phyloP scores from a whole-genome alignment of 495 filamentous ascomycete species.

The Lasiosphaeria ovina region DNA sequence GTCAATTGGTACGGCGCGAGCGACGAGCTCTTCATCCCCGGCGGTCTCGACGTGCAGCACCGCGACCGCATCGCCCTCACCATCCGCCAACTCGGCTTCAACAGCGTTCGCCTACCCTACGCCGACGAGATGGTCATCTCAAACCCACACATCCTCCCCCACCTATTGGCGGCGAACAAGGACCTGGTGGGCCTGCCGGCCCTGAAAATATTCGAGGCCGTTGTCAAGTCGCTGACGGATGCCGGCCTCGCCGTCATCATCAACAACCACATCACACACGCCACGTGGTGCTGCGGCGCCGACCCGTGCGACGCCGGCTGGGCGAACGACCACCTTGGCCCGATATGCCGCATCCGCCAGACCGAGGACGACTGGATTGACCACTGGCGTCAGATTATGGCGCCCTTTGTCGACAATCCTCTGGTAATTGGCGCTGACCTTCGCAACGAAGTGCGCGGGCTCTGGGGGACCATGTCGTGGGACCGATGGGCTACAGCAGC shows the following conservation, averaged over 20 bases:
- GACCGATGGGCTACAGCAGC: constrained; percentile 56
- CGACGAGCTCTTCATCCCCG: constrained; percentile 58
- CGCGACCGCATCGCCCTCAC: constrained; percentile 52
- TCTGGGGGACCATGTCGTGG: constrained; percentile 64
- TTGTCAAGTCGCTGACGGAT: constrained; percentile 53
- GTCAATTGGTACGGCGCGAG: constrained; percentile 66
- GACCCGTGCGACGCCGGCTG: constrained; percentile 60
- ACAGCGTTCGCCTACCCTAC: constrained; percentile 62
- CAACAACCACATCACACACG: constrained; percentile 62
- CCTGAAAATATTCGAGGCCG: constrained; percentile 53
- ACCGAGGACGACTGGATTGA: constrained; percentile 57
- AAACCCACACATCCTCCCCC: constrained; percentile 49
- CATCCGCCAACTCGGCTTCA: constrained; percentile 57
- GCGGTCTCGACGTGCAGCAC: constrained; percentile 57
- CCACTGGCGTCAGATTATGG: constrained; percentile 60
- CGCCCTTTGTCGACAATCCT: constrained; percentile 46
- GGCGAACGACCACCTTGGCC: constrained; percentile 54
- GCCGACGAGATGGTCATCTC: constrained; percentile 57
- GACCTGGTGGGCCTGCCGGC: constrained; percentile 52
- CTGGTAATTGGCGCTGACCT: constrained; percentile 59
- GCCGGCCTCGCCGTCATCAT: constrained; percentile 57
- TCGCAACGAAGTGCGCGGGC: constrained; percentile 59
- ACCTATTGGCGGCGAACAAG: constrained; percentile 50
- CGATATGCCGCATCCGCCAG: constrained; percentile 53
- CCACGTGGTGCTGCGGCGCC: constrained; percentile 60